Base-by-base conservation (phyloP, 352 stramenopile genomes). In the Pythium chondricola region DNA sequence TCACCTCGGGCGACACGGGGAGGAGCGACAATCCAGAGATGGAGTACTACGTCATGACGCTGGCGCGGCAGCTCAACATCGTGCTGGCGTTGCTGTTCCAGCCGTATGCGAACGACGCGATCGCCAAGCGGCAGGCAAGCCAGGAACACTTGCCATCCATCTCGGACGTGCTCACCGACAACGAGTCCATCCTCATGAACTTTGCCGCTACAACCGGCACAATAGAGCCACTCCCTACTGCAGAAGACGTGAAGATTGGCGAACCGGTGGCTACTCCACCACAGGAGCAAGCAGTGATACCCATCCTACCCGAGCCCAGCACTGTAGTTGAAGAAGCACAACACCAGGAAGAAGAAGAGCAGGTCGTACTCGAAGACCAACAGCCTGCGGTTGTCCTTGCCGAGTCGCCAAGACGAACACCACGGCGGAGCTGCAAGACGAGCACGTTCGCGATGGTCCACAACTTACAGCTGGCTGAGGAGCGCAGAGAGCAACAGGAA, bases 31-130 rank as follows among this genome's bases (percentile, higher is more conserved):
- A 48, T 25, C 26, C 45, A 8, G 74, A 84, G 54, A 49, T 82
- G 14, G 72, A 84, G 44, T 80, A 83, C 42, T 78, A 69, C 41
- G 42, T 76, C 18, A 71, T 83, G 65, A 75, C 63, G 24, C 56
- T 86, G 2, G 72, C 74, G 0, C 44, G 70, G 7, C 74, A 86
- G 48, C 63, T 86, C 20, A 80, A 86, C 46, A 49, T 71, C 41
- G 72, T 80, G 46, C 63, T 86, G 36, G 70, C 78, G 38, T 61
- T 84, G 24, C 59, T 86, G 13, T 84, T 86, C 45, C 66, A 74
- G 29, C 63, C 72, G 1, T 63, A 74, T 14, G 48, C 25, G 4
- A 14, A 36, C 6, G 63, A 74, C 21, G 58, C 60, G 0, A 53
- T 78, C 21, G 38, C 52, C 6, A 36, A 48, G 1, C 48, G 70